These are phyloP conservation scores for Tolypocladium capitatum DNA, from an alignment of 2,329 filamentous ascomycete genomes.

Conservation along the genomic window DNA sequence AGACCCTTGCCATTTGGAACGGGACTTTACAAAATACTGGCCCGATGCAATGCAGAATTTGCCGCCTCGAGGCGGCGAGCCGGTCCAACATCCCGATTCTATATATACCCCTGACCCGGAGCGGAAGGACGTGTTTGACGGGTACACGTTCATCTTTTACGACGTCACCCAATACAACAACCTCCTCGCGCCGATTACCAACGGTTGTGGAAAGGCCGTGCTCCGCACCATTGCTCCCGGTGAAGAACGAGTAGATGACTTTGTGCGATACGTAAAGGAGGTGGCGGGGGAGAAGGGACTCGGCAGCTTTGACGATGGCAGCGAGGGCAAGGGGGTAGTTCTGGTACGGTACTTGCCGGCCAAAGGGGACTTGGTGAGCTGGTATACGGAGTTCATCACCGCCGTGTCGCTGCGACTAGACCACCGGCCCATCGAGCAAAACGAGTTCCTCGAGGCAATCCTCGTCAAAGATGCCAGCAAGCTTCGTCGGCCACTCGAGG, in stretches of 20 bases:
- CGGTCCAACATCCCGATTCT: slow-evolving; percentile 51
- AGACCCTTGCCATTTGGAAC: slow-evolving; percentile 49
- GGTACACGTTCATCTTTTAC: slow-evolving; percentile 82
- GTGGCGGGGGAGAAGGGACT: slow-evolving; percentile 62
- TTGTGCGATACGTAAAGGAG: slow-evolving; percentile 63
- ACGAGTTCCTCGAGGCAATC: slow-evolving; percentile 84
- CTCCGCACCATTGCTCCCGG: slow-evolving; percentile 47
- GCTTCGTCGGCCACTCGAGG: slow-evolving; percentile 55
- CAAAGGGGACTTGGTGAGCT: slow-evolving; percentile 41
- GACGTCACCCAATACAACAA: slow-evolving; percentile 62
- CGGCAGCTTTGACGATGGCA: slow-evolving; percentile 49
- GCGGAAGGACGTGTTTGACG: slow-evolving; percentile 64
- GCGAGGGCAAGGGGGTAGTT: slow-evolving; percentile 58
- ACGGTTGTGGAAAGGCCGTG: slow-evolving; percentile 72
- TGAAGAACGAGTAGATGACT: slow-evolving; percentile 57
- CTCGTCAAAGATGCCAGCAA: slow-evolving; percentile 63
- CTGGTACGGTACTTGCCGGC: slow-evolving; percentile 59
- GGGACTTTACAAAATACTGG: slow-evolving; percentile 69
- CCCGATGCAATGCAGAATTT: slow-evolving; percentile 60
- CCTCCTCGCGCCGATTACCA: slow-evolving; percentile 60
- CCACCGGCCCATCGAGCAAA: slow-evolving; percentile 75
- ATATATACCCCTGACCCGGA: slow-evolving; percentile 57
- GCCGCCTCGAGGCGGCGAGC: slow-evolving; percentile 64
- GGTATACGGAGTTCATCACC: slow-evolving; percentile 57
- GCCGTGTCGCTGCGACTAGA: slow-evolving; percentile 59